Evolutionary conservation across 2,329 filamentous ascomycete species (phyloP).

Genomic region (Trichoderma polysporum): DNA sequence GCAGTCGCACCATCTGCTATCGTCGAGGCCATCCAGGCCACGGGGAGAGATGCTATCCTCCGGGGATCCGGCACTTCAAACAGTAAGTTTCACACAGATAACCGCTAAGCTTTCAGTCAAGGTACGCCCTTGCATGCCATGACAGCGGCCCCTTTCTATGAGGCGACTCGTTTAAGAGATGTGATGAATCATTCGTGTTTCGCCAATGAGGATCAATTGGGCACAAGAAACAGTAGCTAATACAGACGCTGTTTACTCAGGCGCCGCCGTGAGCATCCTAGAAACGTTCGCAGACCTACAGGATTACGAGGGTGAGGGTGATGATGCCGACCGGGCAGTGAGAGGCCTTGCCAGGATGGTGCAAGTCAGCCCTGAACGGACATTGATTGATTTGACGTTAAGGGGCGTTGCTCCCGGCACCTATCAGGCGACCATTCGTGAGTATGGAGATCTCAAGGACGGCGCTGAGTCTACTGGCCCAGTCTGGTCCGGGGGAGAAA

Average conservation of each 20-base stretch:
- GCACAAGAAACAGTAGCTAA: slow-evolving; percentile 16
- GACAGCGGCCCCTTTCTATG: neutral
- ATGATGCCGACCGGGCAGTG: slow-evolving; percentile 57
- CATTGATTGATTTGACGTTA: slow-evolving; percentile 83
- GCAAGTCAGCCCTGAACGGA: slow-evolving; percentile 75
- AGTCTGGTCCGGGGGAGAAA: slow-evolving; percentile 66
- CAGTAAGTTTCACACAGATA: slow-evolving; percentile 49
- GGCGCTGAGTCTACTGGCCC: slow-evolving; percentile 81
- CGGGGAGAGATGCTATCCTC: slow-evolving; percentile 90
- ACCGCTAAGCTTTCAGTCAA: neutral
- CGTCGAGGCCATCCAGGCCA: slow-evolving; percentile 82
- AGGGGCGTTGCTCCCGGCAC: slow-evolving; percentile 76
- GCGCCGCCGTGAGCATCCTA: slow-evolving; percentile 90
- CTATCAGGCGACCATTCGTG: slow-evolving; percentile 81
- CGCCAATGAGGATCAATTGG: neutral
- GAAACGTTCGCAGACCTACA: slow-evolving; percentile 71
- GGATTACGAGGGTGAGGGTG: slow-evolving; percentile 41
- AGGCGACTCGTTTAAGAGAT: neutral
- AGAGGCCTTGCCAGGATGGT: slow-evolving; percentile 91
- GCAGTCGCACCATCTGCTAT: slow-evolving; percentile 82
- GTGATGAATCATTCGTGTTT: neutral
- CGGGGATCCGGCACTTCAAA: slow-evolving; percentile 84
- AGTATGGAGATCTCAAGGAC: slow-evolving; percentile 80
- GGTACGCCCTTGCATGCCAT: neutral
- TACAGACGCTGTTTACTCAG: slow-evolving; percentile 37